Base-by-base conservation (phyloP, 2,329 filamentous ascomycete genomes). In the Juglanconis juglandina region DNA sequence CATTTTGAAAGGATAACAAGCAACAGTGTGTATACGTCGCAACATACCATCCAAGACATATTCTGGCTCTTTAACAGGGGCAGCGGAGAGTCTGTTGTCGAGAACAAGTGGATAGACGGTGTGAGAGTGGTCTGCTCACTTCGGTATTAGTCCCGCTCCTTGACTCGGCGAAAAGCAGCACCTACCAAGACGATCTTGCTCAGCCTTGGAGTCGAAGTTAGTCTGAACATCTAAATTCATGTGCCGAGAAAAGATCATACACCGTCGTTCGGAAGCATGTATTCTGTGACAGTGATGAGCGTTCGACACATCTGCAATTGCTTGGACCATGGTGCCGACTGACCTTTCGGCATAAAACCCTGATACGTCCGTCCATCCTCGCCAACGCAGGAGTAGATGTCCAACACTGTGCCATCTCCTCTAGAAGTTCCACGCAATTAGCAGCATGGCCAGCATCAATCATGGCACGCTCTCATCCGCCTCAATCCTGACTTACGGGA, bases 101-200 rank as follows among this genome's bases (percentile, higher is more conserved):
- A 55, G 53, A 33, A 55, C 35, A 4, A 48, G 53, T 2, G 42
- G 53, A n/a, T 55, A 55, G 10, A 55, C 17, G 42, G 39, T 44
- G 6, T 55, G 53, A 35, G 32, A 44, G 30, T 46, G 35, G 42
- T 55, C 53, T 55, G 10, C 11, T 17, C 24, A 24, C 24, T 34
- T 11, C 42, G 3, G 5, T 46, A 10, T 55, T 24, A 48, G 1
- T 49, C 4, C 34, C 6, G n/a, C 11, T 7, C 13, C 7, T 8
- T 8, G 10, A 1, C 2, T 24, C n/a, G 9, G 39, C 24, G 14
- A 44, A 4, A 33, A 24, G 24, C 24, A 24, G 24, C n/a, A 35
- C 53, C n/a, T 37, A 47, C 42, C 53, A 47, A 55, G 53, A 14
- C 53, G 41, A 47, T 48, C 30, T 47, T 55, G 41, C 11, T 55